Base-by-base conservation (phyloP, 2,329 filamentous ascomycete species). In the Podosphaera xanthii region DNA sequence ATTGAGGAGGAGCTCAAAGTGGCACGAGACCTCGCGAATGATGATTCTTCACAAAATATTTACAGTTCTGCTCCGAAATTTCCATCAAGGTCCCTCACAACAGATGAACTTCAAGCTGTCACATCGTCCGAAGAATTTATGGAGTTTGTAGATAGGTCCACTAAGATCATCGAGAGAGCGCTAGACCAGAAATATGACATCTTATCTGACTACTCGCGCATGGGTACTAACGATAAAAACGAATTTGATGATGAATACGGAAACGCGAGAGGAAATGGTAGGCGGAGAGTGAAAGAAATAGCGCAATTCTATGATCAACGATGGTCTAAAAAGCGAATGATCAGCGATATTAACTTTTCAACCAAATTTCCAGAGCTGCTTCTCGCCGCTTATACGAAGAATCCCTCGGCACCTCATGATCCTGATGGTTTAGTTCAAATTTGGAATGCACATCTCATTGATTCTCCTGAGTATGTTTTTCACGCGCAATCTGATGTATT, bases 321-420 rank as follows among this genome's bases (percentile, higher is more conserved):
- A 69, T 96, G 91, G 86, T 94, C 88, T 68, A 94, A 94, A 75
- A 95, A 96, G 74, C 84, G 90, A 64, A 96, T 96, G 86, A 85
- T 98, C 69, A 96, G 87, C 69, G 86, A 89, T 67, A 82, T 98
- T 65, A 87, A 91, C 72, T 98, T 96, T 72, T 97, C 91, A 52
- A 86, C 88, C 59, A 95, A 95, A 75, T 94, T 92, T 67, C 87
- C 87, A 34, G 92, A 98, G 72, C 79, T 98, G 42, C 76, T 98
- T 54, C 81, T 97, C 55, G 90, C 92, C 36, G 87, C 92, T 3
- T 97, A 98, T 71, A 98, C 92, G 59, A 98, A 97, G 73, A 96
- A 96, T 69, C 88, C 91, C 4, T 87, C 91, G 6, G 90, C 92
- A 22, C 91, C 91, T 36, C 88, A 95, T 68, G 90, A 96, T 65